Conservation (phyloP, 305 asterid species). For the Withania somnifera region DNA sequence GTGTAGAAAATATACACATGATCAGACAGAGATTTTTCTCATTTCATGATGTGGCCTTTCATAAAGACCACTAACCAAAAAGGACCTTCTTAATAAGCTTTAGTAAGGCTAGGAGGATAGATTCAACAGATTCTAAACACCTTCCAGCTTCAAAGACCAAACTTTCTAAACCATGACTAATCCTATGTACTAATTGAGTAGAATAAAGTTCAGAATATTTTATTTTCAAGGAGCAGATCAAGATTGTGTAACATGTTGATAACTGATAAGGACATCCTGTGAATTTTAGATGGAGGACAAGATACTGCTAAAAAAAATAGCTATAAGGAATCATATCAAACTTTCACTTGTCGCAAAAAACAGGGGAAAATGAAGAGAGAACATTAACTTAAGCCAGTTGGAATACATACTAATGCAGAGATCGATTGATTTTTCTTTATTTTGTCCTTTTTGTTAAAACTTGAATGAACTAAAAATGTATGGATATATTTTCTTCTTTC, state of each 20-base stretch:
- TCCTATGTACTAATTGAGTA: not conserved
- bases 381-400: not conserved
- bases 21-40: slow-evolving; percentile 1
- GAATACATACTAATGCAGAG: not conserved
- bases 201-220: not conserved
- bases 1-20: slow-evolving; percentile 12
- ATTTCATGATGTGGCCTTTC: not conserved
- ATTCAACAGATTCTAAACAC: not conserved
- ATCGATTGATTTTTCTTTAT: not conserved
- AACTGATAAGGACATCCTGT: not conserved
- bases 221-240: not conserved
- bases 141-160: not conserved
- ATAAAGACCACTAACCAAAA: not conserved
- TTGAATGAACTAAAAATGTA: not conserved
- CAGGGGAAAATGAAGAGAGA: not conserved
- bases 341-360: not conserved
- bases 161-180: not conserved
- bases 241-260: not conserved
- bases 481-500: not conserved
- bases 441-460: not conserved
- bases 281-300: not conserved
- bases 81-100: not conserved
- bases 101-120: not conserved
- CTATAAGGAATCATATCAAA: not conserved
- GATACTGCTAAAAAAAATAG: not conserved